A percentile compares a stretch with the other conserved stretches of the same genome.
Evolutionary conservation across 257 asterid species (phyloP).

Genomic region (Buddleja alternifolia): DNA sequence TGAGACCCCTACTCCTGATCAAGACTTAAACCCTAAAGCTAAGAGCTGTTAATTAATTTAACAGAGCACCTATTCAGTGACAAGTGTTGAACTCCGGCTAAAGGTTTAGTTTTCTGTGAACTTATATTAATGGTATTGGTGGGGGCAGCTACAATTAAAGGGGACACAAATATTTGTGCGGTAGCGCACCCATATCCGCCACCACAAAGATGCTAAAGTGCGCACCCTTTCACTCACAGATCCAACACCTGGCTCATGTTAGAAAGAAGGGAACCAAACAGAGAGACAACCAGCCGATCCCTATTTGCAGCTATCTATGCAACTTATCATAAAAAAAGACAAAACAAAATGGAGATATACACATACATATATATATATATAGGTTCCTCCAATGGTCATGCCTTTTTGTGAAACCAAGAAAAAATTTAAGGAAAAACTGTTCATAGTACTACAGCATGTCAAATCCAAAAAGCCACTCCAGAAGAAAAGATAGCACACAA

Average conservation of each 20-base stretch:
- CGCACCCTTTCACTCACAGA: conserved; percentile 16
- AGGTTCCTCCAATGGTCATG: background rate
- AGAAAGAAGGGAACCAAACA: conserved; percentile 41
- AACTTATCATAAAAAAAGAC: background rate
- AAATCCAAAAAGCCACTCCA: conserved; percentile 17
- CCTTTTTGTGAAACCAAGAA: conserved; percentile 38
- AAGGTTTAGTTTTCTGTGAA: background rate
- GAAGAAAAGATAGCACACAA: background rate
- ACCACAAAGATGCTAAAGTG: conserved; percentile 30
- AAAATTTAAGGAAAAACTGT: conserved; percentile 8
- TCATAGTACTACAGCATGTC: conserved; percentile 27
- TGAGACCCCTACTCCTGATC: no score
- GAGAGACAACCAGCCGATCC: conserved; percentile 37
- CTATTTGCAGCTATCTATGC: conserved; percentile 37
- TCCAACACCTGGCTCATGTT: conserved; percentile 51
- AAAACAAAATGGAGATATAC: conserved; percentile 2
- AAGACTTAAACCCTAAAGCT: conserved; percentile 11
- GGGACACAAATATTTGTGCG: conserved; percentile 19
- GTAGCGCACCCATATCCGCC: no score
- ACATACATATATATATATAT: background rate
- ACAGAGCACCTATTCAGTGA: conserved; percentile 31
- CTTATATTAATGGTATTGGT: conserved; percentile 20
- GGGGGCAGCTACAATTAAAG: conserved; percentile 18
- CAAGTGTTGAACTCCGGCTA: conserved; percentile 35
- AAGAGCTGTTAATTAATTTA: background rate